phyloP scores from a whole-genome alignment of 495 filamentous ascomycete genomes.

The Extremus antarcticus region DNA sequence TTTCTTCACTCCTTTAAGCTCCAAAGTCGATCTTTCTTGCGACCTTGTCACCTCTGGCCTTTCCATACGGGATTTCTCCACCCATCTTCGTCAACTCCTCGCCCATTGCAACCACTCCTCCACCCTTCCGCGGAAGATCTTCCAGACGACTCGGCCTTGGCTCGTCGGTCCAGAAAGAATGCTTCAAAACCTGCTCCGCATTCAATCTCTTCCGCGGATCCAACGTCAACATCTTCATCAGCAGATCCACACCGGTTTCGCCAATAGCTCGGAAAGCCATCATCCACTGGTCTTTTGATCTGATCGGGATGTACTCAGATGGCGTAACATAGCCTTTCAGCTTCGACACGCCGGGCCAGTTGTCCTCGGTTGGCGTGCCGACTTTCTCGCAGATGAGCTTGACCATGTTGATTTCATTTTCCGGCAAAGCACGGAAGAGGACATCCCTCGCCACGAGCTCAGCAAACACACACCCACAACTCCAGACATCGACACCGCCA shows the following conservation, averaged over 20 bases:
- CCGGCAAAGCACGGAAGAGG: conserved; percentile 37
- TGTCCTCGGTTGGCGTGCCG: conserved; percentile 85
- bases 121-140: conserved; percentile 63
- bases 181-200: conserved; percentile 62
- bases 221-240: conserved; percentile 74
- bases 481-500: conserved; percentile 89
- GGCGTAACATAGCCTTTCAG: conserved; percentile 60
- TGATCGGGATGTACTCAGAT: conserved; percentile 45
- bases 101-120: conserved; percentile 60
- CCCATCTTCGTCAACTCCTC: conserved; percentile 71
- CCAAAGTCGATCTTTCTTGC: conserved; percentile 84
- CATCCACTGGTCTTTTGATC: conserved; percentile 57
- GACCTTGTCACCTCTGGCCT: conserved; percentile 56
- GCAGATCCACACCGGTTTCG: conserved; percentile 67
- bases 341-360: conserved; percentile 84
- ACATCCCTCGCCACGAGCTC: conserved; percentile 67
- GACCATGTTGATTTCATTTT: conserved; percentile 72
- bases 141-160: conserved; percentile 77
- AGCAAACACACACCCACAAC: conserved; percentile 84
- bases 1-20: neutral
- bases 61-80: conserved; percentile 54
- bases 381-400: conserved; percentile 69
- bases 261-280: conserved; percentile 66
- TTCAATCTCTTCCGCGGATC: conserved; percentile 77
- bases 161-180: conserved; percentile 76